These are phyloP conservation scores for Lycium ferocissimum DNA, from an alignment of 257 asterid genomes.

Conservation along the genomic window DNA sequence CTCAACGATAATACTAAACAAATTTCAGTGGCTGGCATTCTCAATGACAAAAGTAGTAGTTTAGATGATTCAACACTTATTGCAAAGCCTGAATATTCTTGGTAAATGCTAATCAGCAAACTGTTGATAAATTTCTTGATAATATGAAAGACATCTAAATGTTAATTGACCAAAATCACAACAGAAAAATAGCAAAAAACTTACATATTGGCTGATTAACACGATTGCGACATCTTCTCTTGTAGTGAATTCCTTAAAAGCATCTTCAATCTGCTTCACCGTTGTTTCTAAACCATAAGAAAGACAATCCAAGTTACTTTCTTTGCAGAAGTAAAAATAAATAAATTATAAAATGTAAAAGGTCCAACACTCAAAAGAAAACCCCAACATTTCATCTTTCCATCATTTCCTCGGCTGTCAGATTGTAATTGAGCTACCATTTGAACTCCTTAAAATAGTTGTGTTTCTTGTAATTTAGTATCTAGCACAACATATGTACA, in stretches of 20 bases:
- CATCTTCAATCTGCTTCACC: conserved; percentile 90
- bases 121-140: not conserved
- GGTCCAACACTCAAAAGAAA: not conserved
- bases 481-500: too few relatives aligned
- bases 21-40: too few relatives aligned
- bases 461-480: too few relatives aligned
- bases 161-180: not conserved
- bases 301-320: not conserved
- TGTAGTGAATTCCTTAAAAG: conserved; percentile 90
- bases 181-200: conserved; percentile 35
- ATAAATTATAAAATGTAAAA: not conserved
- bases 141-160: not conserved
- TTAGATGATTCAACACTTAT: not conserved
- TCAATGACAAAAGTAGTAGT: not conserved
- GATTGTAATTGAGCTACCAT: not conserved
- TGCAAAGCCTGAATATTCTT: not conserved
- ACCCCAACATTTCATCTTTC: not conserved
- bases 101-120: not conserved
- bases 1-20: not conserved
- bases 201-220: conserved; percentile 91
- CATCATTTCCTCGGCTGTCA: not conserved
- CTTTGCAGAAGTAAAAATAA: not conserved
- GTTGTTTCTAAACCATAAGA: conserved; percentile 66
- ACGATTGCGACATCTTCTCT: conserved; percentile 92
- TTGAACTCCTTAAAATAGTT: too few relatives aligned